Base-by-base conservation (phyloP, 2,329 filamentous ascomycete species). In the Cercospora berteroae region DNA sequence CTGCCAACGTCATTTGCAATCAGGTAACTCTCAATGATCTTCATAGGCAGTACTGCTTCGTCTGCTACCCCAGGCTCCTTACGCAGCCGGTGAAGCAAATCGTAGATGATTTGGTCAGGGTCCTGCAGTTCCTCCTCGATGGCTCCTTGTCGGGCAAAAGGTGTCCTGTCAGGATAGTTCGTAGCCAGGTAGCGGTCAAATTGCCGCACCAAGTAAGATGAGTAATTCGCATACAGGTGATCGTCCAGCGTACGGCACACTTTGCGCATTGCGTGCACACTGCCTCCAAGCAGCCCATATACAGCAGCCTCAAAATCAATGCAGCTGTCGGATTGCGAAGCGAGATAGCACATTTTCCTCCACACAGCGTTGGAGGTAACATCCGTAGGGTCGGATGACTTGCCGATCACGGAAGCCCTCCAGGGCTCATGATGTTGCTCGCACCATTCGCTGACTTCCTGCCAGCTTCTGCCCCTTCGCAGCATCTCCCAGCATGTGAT, bases 401-500 rank as follows among this genome's bases (percentile, higher is more conserved):
- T 86, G 23, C 91, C 92, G 74, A 98, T 86, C 67, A 90, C 91
- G 39, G 94, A 86, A 50, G 93, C 93, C 69, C 94, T 89, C 94
- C 94, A 99, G 69, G 89, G 87, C 80, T 98, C 94, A 9, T 92
- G 92, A 67, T 91, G 87, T 74, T 94, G 91, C 57, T 90, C 83
- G 74, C 93, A 96, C 92, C 93, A 97, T 59, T 94, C 90, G 64
- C 88, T 87, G 70, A 98, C 91, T 42, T 90, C 87, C 8, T 86
- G 80, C 80, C 91, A 87, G 69, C 85, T 88, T 71, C 88, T 89
- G n/a, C 95, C 95, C 56, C 93, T 88, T 59, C 94, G 89, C 62
- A 99, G 83, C 83, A 97, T 91, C 78, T 97, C 93, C 82, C 93
- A 98, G 80, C 92, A 95, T n/a, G 92, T 90, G 68, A 94, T 85